Evolutionary conservation across 2,329 filamentous ascomycete species (phyloP).

Genomic region (Arthroderma uncinatum): DNA sequence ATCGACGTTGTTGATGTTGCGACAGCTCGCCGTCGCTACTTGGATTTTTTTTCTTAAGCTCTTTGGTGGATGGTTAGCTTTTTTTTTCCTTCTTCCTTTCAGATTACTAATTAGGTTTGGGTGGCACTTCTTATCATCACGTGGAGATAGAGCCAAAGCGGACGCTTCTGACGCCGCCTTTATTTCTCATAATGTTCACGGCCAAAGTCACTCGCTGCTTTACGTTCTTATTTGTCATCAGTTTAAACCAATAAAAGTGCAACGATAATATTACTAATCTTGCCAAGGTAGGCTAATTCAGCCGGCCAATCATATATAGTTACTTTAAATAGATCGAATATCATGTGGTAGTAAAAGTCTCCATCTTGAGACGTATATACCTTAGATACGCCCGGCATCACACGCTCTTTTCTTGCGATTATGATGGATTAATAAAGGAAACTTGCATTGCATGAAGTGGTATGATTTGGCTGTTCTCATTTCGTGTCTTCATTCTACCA

Average conservation of each 20-base stretch:
- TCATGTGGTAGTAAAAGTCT: too few relatives aligned
- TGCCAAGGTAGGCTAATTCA: too few relatives aligned
- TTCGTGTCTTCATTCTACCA: too few relatives aligned
- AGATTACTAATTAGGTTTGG: constrained; percentile 16
- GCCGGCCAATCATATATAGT: too few relatives aligned
- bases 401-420: too few relatives aligned
- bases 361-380: too few relatives aligned
- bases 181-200: not conserved
- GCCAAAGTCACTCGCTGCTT: not conserved
- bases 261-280: not conserved
- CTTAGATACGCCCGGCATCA: too few relatives aligned
- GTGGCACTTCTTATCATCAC: constrained; percentile 29
- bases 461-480: too few relatives aligned
- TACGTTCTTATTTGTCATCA: not conserved
- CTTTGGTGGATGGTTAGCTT: constrained; percentile 13
- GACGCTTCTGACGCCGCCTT: not conserved
- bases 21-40: not conserved
- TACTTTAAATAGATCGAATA: too few relatives aligned
- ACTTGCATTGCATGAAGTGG: too few relatives aligned
- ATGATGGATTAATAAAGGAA: too few relatives aligned
- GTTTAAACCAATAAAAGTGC: not conserved
- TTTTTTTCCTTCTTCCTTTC: constrained; percentile 35
- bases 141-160: constrained; percentile 25
- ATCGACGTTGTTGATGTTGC: not conserved
- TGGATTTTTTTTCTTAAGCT: not conserved